A percentile compares a stretch with the other conserved stretches of the same genome.
These are phyloP conservation scores for Leccinum broughii DNA, from an alignment of 768 basidiomycete genomes.

Conservation along the genomic window DNA sequence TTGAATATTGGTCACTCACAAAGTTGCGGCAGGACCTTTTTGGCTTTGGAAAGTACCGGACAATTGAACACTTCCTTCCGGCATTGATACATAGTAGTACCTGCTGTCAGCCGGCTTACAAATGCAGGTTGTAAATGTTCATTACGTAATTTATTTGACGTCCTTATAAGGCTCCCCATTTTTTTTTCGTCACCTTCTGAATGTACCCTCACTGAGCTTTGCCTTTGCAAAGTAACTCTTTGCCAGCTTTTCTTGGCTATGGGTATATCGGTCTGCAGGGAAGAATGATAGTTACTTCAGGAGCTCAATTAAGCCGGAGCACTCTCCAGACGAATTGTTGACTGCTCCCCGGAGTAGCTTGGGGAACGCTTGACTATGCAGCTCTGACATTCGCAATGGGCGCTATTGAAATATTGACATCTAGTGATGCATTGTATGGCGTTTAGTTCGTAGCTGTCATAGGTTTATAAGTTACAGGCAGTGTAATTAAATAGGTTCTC, in stretches of 20 bases:
- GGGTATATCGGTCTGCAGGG: conserved; percentile 56
- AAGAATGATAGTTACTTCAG: conserved; percentile 34
- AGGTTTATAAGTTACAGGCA: background rate
- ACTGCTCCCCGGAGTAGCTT: conserved; percentile 40
- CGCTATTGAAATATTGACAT: background rate
- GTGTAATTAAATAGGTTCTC: background rate
- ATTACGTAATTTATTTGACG: conserved; percentile 16
- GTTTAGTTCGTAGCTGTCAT: background rate
- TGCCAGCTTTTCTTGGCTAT: conserved; percentile 40
- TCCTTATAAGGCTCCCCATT: background rate
- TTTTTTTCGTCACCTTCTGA: background rate
- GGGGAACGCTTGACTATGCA: conserved; percentile 75
- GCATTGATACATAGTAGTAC: conserved; percentile 1
- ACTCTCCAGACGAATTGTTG: conserved; percentile 44
- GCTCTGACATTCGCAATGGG: conserved; percentile 54
- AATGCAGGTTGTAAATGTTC: background rate
- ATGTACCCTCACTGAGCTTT: conserved; percentile 31
- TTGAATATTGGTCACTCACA: background rate
- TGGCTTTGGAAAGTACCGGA: conserved; percentile 67
- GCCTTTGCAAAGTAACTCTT: conserved; percentile 54
- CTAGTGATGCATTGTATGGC: background rate
- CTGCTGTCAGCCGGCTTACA: background rate
- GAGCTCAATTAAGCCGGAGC: conserved; percentile 86
- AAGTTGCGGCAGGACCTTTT: conserved; percentile 53
- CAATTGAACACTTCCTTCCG: conserved; percentile 36